Percentiles rank a stretch among this genome's conserved stretches.
These are phyloP conservation scores for Lactarius tabidus DNA, from an alignment of 768 basidiomycete genomes.

Conservation along the genomic window DNA sequence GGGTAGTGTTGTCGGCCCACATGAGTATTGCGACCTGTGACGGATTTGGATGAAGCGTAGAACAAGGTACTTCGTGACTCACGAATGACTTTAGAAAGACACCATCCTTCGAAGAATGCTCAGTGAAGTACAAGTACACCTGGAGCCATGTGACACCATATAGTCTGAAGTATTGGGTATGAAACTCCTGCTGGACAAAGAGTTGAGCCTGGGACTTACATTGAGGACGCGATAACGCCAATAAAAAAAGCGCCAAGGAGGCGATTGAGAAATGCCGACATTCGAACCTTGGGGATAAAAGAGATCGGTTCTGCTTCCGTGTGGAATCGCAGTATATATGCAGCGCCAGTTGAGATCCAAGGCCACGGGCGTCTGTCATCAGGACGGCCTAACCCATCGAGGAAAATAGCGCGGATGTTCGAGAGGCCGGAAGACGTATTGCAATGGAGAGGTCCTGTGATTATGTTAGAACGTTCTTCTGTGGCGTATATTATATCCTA, in stretches of 20 bases:
- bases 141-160: conserved; percentile 20
- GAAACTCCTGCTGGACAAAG: not conserved
- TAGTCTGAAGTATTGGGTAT: not conserved
- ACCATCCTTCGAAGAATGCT: conserved; percentile 11
- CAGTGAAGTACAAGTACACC: conserved; percentile 15
- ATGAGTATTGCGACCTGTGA: conserved; percentile 11
- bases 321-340: conserved; percentile 4
- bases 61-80: not conserved
- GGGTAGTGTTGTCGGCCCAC: not conserved
- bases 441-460: not conserved
- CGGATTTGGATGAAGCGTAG: not conserved
- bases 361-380: not conserved
- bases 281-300: not conserved
- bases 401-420: not conserved
- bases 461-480: not conserved
- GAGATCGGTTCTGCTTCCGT: not conserved
- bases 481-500: not conserved
- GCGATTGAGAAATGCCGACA: not conserved
- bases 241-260: conserved; percentile 13
- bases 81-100: conserved; percentile 13
- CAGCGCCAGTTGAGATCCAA: conserved; percentile 1
- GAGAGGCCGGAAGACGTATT: not conserved
- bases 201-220: not conserved
- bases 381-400: not conserved
- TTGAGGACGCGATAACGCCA: conserved; percentile 11